A percentile compares a stretch with the other conserved stretches of the same genome.
phyloP scores from a whole-genome alignment of 306 rosid genomes.

The Quercus agrifolia region DNA sequence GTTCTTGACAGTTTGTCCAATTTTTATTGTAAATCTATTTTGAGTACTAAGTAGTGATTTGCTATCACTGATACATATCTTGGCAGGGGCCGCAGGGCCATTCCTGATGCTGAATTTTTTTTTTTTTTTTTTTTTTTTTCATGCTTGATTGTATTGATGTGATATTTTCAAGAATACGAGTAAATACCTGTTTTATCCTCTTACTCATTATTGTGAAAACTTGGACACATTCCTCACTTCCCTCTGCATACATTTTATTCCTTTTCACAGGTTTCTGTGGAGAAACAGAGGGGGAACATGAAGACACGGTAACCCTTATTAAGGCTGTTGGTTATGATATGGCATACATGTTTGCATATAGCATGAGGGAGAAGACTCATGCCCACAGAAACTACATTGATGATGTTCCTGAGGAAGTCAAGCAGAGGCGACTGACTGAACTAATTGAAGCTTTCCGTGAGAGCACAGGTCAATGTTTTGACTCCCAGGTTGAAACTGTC shows the following conservation, averaged over 20 bases:
- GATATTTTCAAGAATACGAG: neutral
- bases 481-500: slow-evolving; percentile 68
- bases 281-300: slow-evolving; percentile 89
- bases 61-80: neutral
- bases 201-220: neutral
- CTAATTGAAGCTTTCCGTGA: slow-evolving; percentile 79
- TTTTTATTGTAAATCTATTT: neutral
- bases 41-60: neutral
- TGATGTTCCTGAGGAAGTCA: slow-evolving; percentile 81
- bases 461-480: slow-evolving; percentile 85
- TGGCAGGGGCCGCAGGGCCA: neutral
- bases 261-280: slow-evolving; percentile 79
- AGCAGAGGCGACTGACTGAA: slow-evolving; percentile 92
- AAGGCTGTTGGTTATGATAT: slow-evolving; percentile 81
- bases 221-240: neutral
- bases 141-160: neutral
- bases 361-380: slow-evolving; percentile 99
- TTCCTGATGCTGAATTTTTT: neutral
- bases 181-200: neutral
- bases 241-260: slow-evolving; percentile 15
- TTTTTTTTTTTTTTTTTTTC: neutral
- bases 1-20: neutral
- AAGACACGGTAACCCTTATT: slow-evolving; percentile 64
- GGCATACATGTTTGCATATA: slow-evolving; percentile 98
- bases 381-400: slow-evolving; percentile 86